Percentiles rank a stretch among this genome's conserved stretches.
These are phyloP conservation scores for Waltergamsia citrina DNA, from an alignment of 2,329 filamentous ascomycete species.

Conservation along the genomic window DNA sequence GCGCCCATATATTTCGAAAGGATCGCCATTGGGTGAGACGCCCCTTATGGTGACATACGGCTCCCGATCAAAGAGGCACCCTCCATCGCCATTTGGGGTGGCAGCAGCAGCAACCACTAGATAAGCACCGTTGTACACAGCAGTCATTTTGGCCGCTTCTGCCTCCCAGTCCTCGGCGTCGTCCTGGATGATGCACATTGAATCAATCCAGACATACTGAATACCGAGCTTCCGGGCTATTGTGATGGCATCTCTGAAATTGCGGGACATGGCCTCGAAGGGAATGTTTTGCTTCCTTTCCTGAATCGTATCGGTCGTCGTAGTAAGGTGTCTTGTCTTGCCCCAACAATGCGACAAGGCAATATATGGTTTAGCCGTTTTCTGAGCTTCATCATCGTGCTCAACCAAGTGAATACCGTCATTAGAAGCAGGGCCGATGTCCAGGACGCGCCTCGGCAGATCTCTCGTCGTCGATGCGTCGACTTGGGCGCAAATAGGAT, in stretches of 20 bases:
- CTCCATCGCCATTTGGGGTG: conserved; percentile 9
- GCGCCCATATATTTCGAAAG: conserved; percentile 10
- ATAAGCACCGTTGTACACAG: conserved; percentile 14
- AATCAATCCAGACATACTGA: conserved; percentile 16
- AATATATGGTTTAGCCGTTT: neutral
- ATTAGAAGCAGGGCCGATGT: neutral
- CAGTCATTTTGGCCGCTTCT: conserved; percentile 16
- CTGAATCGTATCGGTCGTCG: neutral
- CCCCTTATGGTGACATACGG: conserved; percentile 7
- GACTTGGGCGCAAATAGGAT: neutral
- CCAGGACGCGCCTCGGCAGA: neutral
- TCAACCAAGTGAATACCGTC: neutral
- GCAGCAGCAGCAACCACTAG: conserved; percentile 14
- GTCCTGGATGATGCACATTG: conserved; percentile 16
- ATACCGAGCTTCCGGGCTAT: conserved; percentile 9
- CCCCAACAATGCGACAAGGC: conserved; percentile 1
- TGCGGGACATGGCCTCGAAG: neutral
- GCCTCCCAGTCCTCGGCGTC: conserved; percentile 13
- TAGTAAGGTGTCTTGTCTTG: neutral
- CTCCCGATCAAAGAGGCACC: conserved; percentile 9
- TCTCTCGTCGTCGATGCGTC: neutral
- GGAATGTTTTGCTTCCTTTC: conserved; percentile 2
- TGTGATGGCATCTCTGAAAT: neutral
- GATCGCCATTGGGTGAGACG: conserved; percentile 4
- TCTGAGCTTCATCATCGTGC: neutral